These are phyloP conservation scores for Hamamelis virginiana DNA, from an alignment of 164 flowering plant species.

Conservation along the genomic window DNA sequence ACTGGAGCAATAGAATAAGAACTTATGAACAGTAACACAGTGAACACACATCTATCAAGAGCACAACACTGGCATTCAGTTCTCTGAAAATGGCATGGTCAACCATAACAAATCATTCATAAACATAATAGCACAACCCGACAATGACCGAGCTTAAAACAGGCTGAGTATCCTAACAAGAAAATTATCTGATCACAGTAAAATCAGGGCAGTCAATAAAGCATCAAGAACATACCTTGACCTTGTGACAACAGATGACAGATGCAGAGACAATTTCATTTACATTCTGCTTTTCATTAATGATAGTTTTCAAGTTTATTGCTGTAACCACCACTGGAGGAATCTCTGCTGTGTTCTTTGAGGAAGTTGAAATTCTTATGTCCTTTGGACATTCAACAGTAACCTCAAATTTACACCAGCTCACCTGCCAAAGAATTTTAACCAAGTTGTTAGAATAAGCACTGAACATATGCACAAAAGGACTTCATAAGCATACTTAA, in stretches of 20 bases:
- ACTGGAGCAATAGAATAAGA: too few species aligned
- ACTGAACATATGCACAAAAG: background rate
- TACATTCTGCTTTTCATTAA: slow-evolving; percentile 69
- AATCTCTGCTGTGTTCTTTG: slow-evolving; percentile 47
- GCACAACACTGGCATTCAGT: too few species aligned
- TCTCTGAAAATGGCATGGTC: too few species aligned
- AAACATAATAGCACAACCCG: background rate
- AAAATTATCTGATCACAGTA: background rate
- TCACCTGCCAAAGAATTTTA: slow-evolving; percentile 55
- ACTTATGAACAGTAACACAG: too few species aligned
- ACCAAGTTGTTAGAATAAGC: slow-evolving; percentile 5
- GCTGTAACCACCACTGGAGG: slow-evolving; percentile 91
- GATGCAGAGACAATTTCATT: slow-evolving; percentile 95
- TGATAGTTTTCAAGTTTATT: slow-evolving; percentile 78
- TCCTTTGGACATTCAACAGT: slow-evolving; percentile 76
- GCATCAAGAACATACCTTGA: slow-evolving; percentile 59
- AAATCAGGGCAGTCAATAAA: slow-evolving; percentile 7
- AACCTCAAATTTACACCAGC: slow-evolving; percentile 98
- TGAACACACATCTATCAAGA: too few species aligned
- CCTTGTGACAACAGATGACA: slow-evolving; percentile 74
- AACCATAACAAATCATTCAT: too few species aligned
- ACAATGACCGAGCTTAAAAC: background rate
- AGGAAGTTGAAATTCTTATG: slow-evolving; percentile 44
- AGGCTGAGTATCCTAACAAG: background rate
- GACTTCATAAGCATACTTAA: background rate